phyloP scores from a whole-genome alignment of 164 flowering plant species.

The Chloranthus sessilifolius region DNA sequence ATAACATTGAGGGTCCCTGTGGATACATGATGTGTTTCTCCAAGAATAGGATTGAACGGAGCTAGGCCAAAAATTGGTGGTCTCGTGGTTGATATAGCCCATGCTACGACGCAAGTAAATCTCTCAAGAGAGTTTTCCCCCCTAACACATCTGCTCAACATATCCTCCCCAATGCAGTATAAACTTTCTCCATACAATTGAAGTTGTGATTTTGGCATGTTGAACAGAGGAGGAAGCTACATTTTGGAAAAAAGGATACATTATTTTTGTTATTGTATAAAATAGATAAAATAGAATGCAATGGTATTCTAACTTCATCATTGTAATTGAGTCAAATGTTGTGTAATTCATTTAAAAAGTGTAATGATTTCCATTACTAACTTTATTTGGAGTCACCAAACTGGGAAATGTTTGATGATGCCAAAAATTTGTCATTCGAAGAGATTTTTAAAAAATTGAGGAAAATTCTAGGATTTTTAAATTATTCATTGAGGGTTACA shows the following conservation, averaged over 20 bases:
- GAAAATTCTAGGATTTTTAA: too few species aligned
- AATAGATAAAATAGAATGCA: too few species aligned
- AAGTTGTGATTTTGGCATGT: not conserved
- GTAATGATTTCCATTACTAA: too few species aligned
- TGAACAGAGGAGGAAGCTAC: not conserved
- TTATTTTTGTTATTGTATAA: too few species aligned
- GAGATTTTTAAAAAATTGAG: too few species aligned
- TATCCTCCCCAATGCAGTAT: not conserved
- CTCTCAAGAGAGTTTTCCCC: not conserved
- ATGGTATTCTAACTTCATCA: too few species aligned
- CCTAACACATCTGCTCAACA: not conserved
- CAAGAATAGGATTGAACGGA: not conserved
- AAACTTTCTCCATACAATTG: not conserved
- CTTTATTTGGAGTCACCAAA: too few species aligned
- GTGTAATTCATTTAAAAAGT: too few species aligned
- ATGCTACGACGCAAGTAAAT: not conserved
- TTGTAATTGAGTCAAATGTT: too few species aligned
- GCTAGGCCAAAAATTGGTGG: constrained; percentile 36
- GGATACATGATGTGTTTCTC: not conserved
- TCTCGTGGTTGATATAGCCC: constrained; percentile 41
- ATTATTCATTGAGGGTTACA: too few species aligned
- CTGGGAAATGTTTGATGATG: too few species aligned
- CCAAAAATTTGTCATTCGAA: too few species aligned
- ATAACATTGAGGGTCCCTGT: not conserved
- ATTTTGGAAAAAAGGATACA: not conserved